phyloP scores from a whole-genome alignment of 2,329 filamentous ascomycete species.

The Cercospora sp. region DNA sequence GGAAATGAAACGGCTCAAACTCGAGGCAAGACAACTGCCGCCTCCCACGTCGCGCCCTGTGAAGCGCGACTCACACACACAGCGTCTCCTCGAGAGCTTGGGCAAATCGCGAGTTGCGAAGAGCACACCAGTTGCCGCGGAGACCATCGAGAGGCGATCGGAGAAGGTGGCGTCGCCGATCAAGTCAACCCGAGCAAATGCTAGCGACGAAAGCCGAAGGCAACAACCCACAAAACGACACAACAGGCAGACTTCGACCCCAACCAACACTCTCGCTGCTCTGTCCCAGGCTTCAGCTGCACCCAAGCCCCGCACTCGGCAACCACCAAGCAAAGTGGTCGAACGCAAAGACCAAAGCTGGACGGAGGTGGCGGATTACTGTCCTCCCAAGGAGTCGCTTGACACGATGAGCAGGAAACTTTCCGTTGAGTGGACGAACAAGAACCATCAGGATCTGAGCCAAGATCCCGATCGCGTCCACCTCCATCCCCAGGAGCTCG shows the following conservation, averaged over 20 bases:
- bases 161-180: conserved; percentile 7
- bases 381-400: conserved; percentile 31
- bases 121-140: conserved; percentile 5
- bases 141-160: conserved; percentile 13
- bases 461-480: conserved; percentile 68
- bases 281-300: conserved; percentile 21
- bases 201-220: conserved; percentile 1
- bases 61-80: conserved; percentile 22
- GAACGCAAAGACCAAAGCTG: conserved; percentile 33
- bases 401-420: conserved; percentile 23
- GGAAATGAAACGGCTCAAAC: conserved; percentile 11
- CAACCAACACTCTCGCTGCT: conserved; percentile 7
- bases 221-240: conserved; percentile 23
- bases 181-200: conserved; percentile 6
- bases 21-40: conserved; percentile 19
- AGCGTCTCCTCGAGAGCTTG: conserved; percentile 23
- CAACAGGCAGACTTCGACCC: conserved; percentile 23
- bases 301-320: conserved; percentile 32
- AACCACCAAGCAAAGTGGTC: conserved; percentile 33
- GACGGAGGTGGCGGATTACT: conserved; percentile 33
- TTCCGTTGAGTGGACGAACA: conserved; percentile 53
- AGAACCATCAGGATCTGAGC: conserved; percentile 72
- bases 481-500: conserved; percentile 76
- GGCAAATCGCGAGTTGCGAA: conserved; percentile 23
- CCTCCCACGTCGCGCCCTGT: conserved; percentile 11